Conservation (phyloP, 116 monocot genomes). For the Zostera marina region DNA sequence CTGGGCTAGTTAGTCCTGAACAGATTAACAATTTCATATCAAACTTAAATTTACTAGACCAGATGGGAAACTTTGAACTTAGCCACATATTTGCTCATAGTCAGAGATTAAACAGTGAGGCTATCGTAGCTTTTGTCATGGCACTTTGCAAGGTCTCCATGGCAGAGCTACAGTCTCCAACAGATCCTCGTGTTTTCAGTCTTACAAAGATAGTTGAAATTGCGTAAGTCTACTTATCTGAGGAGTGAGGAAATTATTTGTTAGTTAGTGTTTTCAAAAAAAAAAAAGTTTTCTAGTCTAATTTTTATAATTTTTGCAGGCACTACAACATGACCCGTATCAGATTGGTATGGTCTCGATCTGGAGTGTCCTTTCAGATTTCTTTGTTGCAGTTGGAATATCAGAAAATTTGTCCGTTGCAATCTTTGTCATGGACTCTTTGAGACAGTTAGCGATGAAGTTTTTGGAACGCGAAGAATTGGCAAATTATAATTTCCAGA, state of each 20-base stretch:
- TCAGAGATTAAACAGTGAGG: constrained; percentile 89
- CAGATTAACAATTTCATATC: constrained; percentile 88
- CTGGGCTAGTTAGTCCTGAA: constrained; percentile 64
- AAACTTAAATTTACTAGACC: constrained; percentile 81
- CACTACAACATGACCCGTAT: constrained; percentile 98
- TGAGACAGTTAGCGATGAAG: constrained; percentile 87
- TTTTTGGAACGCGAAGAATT: constrained; percentile 93
- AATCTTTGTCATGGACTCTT: constrained; percentile 97
- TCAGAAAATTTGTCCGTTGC: constrained; percentile 94
- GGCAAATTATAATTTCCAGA: constrained; percentile 95
- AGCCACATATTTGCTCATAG: constrained; percentile 95
- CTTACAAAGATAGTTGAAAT: constrained; percentile 99
- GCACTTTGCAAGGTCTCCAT: constrained; percentile 97
- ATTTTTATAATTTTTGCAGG: constrained; percentile 19
- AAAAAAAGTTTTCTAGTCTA: not conserved
- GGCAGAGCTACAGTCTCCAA: constrained; percentile 78
- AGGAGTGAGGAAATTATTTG: not conserved
- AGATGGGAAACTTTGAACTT: constrained; percentile 84
- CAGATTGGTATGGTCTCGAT: constrained; percentile 96
- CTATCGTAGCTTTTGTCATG: constrained; percentile 93
- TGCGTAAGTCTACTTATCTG: constrained; percentile 44
- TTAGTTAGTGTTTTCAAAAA: no score
- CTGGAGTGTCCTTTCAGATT: constrained; percentile 91
- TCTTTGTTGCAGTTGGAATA: constrained; percentile 83
- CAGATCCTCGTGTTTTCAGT: constrained; percentile 92